Base-by-base conservation (phyloP, 768 basidiomycete species). In the Pholiota molesta region DNA sequence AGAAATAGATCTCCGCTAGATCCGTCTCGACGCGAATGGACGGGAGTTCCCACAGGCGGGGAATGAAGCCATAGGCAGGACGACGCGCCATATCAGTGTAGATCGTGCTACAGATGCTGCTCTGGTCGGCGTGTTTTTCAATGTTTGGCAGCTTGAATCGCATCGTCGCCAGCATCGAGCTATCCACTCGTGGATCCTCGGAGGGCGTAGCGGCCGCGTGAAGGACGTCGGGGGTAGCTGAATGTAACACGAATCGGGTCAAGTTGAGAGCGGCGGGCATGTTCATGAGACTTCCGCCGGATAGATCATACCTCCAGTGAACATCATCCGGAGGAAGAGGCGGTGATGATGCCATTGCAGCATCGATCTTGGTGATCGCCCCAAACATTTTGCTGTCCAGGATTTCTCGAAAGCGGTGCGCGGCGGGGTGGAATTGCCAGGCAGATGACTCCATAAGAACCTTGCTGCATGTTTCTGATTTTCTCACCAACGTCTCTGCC, bases 241-340 rank as follows among this genome's bases (percentile, higher is more conserved):
- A 23, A 10, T 26, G 47, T 21, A 78, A 68, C 14, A 59, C 61
- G 69, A 16, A 67, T 62, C 56, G 75, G 63, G 54, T 45, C 74
- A 65, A 57, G 28, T 54, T 52, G 14, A 65, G 13, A 16, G 62
- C 62, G 28, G 61, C 63, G 33, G 66, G 57, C 78, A 83, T 78
- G 66, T 90, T 89, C 86, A 90, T 89, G 62, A 86, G 68, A 14
- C 78, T 75, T 7, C 89, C 88, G 0, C 89, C 89, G 5, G 86
- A 85, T 1, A 90, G 70, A 3, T 77, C 69, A 60, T 84, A 86
- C 21, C 83, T 58, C 74, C 76, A 83, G 2, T 88, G 77, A 60
- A 88, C 84, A 66, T 89, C 79, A 28, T 55, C 62, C 2, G 26
- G 71, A 1, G 82, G 80, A 2, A 83, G 0, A 0, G 72, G 63